Base-by-base conservation (phyloP, 345 rosid species). In the Laguncularia racemosa region DNA sequence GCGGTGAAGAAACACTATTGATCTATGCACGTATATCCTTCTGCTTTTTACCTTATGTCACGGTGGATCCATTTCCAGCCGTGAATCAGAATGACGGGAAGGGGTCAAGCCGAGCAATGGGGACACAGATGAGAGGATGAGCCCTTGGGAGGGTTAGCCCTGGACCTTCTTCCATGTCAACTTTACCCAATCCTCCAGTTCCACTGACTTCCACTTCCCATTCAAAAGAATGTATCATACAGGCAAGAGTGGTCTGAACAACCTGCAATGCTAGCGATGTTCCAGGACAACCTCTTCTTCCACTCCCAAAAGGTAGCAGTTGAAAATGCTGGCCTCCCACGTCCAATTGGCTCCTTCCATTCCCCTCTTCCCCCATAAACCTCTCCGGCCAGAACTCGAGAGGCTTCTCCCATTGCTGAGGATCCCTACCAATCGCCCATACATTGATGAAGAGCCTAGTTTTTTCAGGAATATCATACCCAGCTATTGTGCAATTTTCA, bases 371-470 rank as follows among this genome's bases (percentile, higher is more conserved):
- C 4, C 63, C 65, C 43, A 81, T 63, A 66, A 79, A 84, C 58
- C 91, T 74, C 75, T 84, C 91, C 0, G 91, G 91, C 63, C 62
- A 68, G 64, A 84, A 84, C 67, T 69, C 77, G 13, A 64, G 65
- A 0, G 91, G 83, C 60, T 74, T 66, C 56, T 70, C 84, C 91
- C 83, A 84, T 16, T 73, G 72, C 23, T 50, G 62, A 2, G 80
- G 67, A 44, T 81, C 80, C 60, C 87, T 78, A 0, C 85, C 84
- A 0, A 79, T 61, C 13, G 80, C 70, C 84, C 82, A 84, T 55
- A 84, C 63, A 50, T 81, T 81, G 46, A 84, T 69, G 18, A 81
- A 68, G 19, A 81, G 63, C 60, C 83, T 68, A n/a, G 87, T 79
- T 61, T 69, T 69, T 0, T 78, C 76, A 0, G 91, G 85, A 48